Base-by-base conservation (phyloP, 225 moss, liverwort and hornwort genomes). In the Sphagnum tenellum region DNA sequence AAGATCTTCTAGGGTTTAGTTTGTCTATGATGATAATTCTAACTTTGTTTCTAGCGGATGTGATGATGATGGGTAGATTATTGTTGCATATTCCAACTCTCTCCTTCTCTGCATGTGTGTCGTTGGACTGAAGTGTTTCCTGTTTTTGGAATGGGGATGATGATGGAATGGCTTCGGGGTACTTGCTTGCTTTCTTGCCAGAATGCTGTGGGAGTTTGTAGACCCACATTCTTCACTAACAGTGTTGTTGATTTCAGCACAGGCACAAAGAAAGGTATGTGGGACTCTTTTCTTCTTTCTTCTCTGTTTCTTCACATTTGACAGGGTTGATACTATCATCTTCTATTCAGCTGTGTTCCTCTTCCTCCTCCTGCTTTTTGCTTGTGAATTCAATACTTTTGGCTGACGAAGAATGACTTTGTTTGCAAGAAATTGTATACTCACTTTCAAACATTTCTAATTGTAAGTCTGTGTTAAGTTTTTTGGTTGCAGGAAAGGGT, bases 191-290 rank as follows among this genome's bases (percentile, higher is more conserved):
- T 3, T 10, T 12, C 11, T 54, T 73, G 79, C 68, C 80, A 81
- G 81, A 75, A 78, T 44, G 7, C 62, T 69, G 46, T 58, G 45
- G 71, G 67, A 67, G 50, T 71, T 71, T 54, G 64, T 12, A 61
- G 64, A 48, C 64, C 71, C 3, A 45, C 54, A 2, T 69, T 61
- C 52, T 68, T 84, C 46, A 13, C 52, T 71, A 65, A 56, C 72
- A 71, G 67, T 50, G 60, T 29, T 29, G 29, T 29, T 29, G 29
- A 29, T 9, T 78, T 77, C 64, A 66, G 69, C 48, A 62, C 73
- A 13, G 78, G 78, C 56, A 54, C 78, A 8, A 81, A 62, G 48
- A 76, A 5, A 78, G 80, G 84, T 84, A 58, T 46, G 44, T 29
- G 44, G 11, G 1, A 45, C 63, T 13, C 2, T 45, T 68, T 7